Percentiles rank a stretch among this genome's conserved stretches.
These are phyloP conservation scores for Aspergillus brasiliensis DNA, from an alignment of 2,329 filamentous ascomycete genomes.

Conservation along the genomic window DNA sequence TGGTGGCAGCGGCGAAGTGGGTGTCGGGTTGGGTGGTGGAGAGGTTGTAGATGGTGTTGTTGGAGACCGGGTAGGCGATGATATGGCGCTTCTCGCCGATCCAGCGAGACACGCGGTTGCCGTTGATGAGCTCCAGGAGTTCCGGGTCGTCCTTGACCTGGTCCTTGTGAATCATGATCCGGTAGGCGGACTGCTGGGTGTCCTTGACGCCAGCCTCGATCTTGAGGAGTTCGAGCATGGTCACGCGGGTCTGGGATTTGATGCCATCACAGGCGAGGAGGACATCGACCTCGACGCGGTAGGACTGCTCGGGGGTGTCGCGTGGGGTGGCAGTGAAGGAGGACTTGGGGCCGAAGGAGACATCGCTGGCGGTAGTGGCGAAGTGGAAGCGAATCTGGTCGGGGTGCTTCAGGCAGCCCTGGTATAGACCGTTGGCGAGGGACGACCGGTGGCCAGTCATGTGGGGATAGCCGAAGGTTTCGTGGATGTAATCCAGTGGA, in stretches of 20 bases:
- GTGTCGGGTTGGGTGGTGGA: slow-evolving; percentile 63
- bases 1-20: slow-evolving; percentile 61
- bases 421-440: slow-evolving; percentile 68
- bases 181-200: slow-evolving; percentile 57
- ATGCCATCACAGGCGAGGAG: slow-evolving; percentile 59
- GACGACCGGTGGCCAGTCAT: slow-evolving; percentile 78
- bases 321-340: slow-evolving; percentile 63
- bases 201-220: slow-evolving; percentile 47
- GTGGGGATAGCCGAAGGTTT: slow-evolving; percentile 73
- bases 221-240: slow-evolving; percentile 44
- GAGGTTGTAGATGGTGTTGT: slow-evolving; percentile 67
- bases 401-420: slow-evolving; percentile 66
- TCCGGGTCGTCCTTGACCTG: slow-evolving; percentile 52
- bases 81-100: slow-evolving; percentile 68
- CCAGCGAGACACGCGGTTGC: slow-evolving; percentile 62
- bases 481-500: slow-evolving; percentile 65
- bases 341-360: slow-evolving; percentile 64
- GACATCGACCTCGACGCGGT: slow-evolving; percentile 54
- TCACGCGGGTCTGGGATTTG: slow-evolving; percentile 51
- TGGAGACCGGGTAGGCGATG: slow-evolving; percentile 67
- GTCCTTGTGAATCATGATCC: slow-evolving; percentile 55
- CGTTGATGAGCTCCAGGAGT: slow-evolving; percentile 58
- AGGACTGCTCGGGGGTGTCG: slow-evolving; percentile 50
- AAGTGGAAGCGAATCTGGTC: slow-evolving; percentile 69
- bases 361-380: slow-evolving; percentile 55